Evolutionary conservation across 768 basidiomycete genomes (phyloP).

Genomic region (Auriculariales sp.): DNA sequence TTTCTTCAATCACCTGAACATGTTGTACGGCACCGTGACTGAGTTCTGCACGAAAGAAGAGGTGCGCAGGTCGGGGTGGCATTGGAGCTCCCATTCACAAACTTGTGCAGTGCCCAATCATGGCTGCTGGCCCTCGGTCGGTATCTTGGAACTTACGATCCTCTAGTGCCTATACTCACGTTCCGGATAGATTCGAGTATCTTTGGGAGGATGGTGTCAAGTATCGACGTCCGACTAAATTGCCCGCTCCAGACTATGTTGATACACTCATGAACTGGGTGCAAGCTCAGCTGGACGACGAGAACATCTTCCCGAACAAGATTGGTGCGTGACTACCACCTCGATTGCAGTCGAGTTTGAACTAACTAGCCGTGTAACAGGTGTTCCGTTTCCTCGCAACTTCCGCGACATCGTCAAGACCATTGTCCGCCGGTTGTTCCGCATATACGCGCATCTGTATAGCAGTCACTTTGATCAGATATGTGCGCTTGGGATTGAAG

Average conservation of each 20-base stretch:
- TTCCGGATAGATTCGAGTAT: constrained; percentile 63
- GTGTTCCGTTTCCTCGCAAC: constrained; percentile 78
- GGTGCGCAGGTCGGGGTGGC: constrained; percentile 29
- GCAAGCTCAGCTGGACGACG: constrained; percentile 84
- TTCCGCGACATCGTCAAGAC: constrained; percentile 86
- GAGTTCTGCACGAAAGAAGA: constrained; percentile 95
- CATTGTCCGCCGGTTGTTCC: constrained; percentile 82
- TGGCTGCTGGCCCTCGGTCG: constrained; percentile 89
- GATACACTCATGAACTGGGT: constrained; percentile 99
- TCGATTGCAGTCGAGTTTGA: constrained; percentile 3
- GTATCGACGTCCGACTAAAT: constrained; percentile 82
- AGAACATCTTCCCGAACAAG: constrained; percentile 82
- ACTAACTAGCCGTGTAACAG: constrained; percentile 24
- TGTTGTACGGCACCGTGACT: constrained; percentile 96
- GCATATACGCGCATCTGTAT: constrained; percentile 97
- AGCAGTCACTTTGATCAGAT: constrained; percentile 99
- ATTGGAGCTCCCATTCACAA: background rate
- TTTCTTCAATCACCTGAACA: constrained; percentile 99
- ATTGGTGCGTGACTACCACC: constrained; percentile 43
- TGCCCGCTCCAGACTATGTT: constrained; percentile 92
- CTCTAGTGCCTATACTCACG: background rate
- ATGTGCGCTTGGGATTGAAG: constrained; percentile 95
- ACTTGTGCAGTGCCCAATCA: constrained; percentile 65
- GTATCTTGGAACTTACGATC: constrained; percentile 12
- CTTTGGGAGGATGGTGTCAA: constrained; percentile 85